Base-by-base conservation (phyloP, 208 protist genomes). In the Trypanosoma melophagium region DNA sequence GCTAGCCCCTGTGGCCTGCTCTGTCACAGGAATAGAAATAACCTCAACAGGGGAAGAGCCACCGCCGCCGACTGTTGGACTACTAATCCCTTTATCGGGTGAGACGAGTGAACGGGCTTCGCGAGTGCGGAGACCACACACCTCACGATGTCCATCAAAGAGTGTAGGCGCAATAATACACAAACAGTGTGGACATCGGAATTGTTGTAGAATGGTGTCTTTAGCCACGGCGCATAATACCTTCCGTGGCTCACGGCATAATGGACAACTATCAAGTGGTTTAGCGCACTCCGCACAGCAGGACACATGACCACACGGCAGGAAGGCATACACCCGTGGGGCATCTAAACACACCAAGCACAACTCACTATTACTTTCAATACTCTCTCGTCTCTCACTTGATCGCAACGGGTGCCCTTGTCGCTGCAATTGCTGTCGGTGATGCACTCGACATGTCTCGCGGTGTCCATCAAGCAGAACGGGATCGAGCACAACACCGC, bases 301-400 rank as follows among this genome's bases (percentile, higher is more conserved):
- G 45, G 77, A 71, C 13, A 92, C 78, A 71, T 96, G 92, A 7
- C 92, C 92, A 52, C 92, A 96, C 16, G 92, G 92, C n/a, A 94
- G 71, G 66, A 96, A 95, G 7, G 87, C 89, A 73, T 80, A 90
- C 59, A 67, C 65, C 31, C 80, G 76, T 14, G 55, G 79, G 13
- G 47, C 60, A 44, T 80, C 78, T 47, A 92, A 69, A 72, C 92
- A 96, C 0, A 96, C 84, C 4, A 94, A 62, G 51, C 92, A 96
- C 16, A 83, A 64, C 49, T 87, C 81, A 31, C 93, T 81, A 65
- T 94, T 81, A 60, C 22, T 42, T 24, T 49, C 16, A n/a, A 8
- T 7, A 19, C 14, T 66, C 12, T 3, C 22, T 54, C 56, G 47
- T 45, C 55, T 40, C 21, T 4, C 5, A 35, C 13, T 17, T 28